Evolutionary conservation across 163 green algal genomes (phyloP), one percentile per base, ranked within the genome.

Genomic region (Chloromonas sp.): DNA sequence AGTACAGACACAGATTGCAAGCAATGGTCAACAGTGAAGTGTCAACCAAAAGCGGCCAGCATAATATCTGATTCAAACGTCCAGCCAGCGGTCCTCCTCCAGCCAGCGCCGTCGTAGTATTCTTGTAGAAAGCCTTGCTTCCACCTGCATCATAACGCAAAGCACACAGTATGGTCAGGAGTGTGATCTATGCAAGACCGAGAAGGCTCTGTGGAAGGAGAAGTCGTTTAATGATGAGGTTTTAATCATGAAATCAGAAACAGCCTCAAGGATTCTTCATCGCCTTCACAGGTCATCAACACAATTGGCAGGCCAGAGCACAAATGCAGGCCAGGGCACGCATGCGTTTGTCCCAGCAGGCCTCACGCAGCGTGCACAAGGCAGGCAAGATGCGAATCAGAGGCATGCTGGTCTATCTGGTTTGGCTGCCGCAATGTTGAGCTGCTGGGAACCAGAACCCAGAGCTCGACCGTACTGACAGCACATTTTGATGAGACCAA

Each of bases 191-290:
- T 79, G 71, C 14, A 59, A 57, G 71, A 76, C 57, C 2, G 58
- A 71, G 60, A 76, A 81, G 83, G 83, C 86, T 87, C 86, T 36
- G 86, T 85, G 83, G 83, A 89, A 89, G 81, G 70, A 89, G 83
- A 89, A 89, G 86, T 89, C 86, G 83, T 89, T 85, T 87, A 86
- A 62, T 81, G 60, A 58, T 70, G 77, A 80, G 0, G 66, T 79
- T 89, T 84, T 84, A 87, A 87, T 89, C 86, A 89, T 58, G 74
- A 71, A 74, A 82, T 89, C 86, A 89, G 82, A 87, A 89, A 89
- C 86, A 89, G 86, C 86, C 83, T 89, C 85, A 60, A 85, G 85
- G 83, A 78, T 59, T 89, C 86, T 61, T 89, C 86, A 87, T n/a
- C 11, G 71, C 71, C 2, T 79, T 11, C 71, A 14, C 14, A 79